These are phyloP conservation scores for Coprinopsis marcescibilis DNA, from an alignment of 768 basidiomycete genomes.

Conservation along the genomic window DNA sequence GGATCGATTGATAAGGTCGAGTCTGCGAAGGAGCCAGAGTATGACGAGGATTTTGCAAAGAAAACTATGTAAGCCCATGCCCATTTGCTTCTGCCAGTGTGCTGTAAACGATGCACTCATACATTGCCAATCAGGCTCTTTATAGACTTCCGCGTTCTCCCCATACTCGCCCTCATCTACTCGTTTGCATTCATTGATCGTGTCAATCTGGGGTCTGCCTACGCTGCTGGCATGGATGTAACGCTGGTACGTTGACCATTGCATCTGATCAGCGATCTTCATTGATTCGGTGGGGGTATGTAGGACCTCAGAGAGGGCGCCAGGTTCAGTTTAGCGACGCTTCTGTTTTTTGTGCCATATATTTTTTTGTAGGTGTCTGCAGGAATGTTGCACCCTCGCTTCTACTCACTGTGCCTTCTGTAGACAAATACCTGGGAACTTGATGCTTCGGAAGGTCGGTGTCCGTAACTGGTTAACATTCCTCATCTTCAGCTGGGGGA, in stretches of 20 bases:
- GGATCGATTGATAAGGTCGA: slow-evolving; percentile 1
- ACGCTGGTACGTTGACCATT: slow-evolving; percentile 25
- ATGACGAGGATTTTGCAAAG: neutral
- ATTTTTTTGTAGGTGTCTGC: slow-evolving; percentile 31
- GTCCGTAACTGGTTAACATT: slow-evolving; percentile 41
- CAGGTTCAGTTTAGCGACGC: slow-evolving; percentile 38
- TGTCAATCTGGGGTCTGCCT: slow-evolving; percentile 39
- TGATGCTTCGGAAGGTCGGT: slow-evolving; percentile 37
- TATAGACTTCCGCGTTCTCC: slow-evolving; percentile 38
- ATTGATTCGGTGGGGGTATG: neutral
- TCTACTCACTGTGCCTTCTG: neutral
- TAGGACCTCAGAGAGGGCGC: slow-evolving; percentile 27
- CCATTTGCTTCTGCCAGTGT: neutral
- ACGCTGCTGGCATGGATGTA: slow-evolving; percentile 39
- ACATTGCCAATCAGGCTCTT: slow-evolving; percentile 24
- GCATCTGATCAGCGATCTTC: neutral
- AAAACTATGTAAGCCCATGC: neutral
- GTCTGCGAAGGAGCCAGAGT: neutral
- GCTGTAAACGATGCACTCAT: neutral
- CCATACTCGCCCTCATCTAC: slow-evolving; percentile 34
- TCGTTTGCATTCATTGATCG: slow-evolving; percentile 40
- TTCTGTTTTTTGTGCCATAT: slow-evolving; percentile 41
- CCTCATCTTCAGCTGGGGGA: slow-evolving; percentile 37
- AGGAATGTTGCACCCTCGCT: neutral
- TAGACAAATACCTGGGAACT: slow-evolving; percentile 42